Evolutionary conservation across 2,329 filamentous ascomycete genomes (phyloP).

Genomic region (Colletotrichum limetticola): DNA sequence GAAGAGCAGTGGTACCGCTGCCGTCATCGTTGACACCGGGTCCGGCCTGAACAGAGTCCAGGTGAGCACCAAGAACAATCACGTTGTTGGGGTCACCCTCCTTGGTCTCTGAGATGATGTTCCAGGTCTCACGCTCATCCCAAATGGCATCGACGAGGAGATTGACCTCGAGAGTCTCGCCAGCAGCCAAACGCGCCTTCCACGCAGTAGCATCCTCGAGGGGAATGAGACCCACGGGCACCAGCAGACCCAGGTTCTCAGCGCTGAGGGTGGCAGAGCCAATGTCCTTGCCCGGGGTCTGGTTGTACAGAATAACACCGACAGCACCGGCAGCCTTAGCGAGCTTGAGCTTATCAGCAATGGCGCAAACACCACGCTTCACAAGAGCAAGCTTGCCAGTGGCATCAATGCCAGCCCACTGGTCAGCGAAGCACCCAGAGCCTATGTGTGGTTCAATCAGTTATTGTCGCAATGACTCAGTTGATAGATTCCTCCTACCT

Average conservation of each 20-base stretch:
- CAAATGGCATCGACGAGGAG: conserved; percentile 50
- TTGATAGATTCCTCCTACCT: not conserved
- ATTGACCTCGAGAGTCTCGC: conserved; percentile 46
- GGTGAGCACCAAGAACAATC: conserved; percentile 53
- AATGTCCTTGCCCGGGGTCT: conserved; percentile 56
- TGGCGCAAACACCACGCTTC: conserved; percentile 55
- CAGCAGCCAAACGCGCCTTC: conserved; percentile 45
- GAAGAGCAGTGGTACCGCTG: conserved; percentile 49
- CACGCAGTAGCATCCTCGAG: conserved; percentile 49
- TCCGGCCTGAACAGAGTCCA: conserved; percentile 52
- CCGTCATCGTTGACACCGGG: conserved; percentile 55
- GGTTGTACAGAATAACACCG: conserved; percentile 70
- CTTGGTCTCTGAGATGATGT: conserved; percentile 56
- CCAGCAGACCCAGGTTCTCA: conserved; percentile 47
- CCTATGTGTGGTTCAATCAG: conserved; percentile 37
- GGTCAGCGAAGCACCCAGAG: conserved; percentile 53
- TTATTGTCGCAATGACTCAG: not conserved
- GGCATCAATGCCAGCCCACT: conserved; percentile 57
- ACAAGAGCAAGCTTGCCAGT: conserved; percentile 56
- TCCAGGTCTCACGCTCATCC: conserved; percentile 51
- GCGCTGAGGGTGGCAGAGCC: conserved; percentile 64
- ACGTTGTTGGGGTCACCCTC: conserved; percentile 54
- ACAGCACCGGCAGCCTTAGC: conserved; percentile 54
- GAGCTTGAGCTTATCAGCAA: conserved; percentile 55
- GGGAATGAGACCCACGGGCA: conserved; percentile 50